A percentile compares a stretch with the other conserved stretches of the same genome.
These are phyloP conservation scores for Pyrenophora tritici-repentis DNA, from an alignment of 2,329 filamentous ascomycete species.

Conservation along the genomic window DNA sequence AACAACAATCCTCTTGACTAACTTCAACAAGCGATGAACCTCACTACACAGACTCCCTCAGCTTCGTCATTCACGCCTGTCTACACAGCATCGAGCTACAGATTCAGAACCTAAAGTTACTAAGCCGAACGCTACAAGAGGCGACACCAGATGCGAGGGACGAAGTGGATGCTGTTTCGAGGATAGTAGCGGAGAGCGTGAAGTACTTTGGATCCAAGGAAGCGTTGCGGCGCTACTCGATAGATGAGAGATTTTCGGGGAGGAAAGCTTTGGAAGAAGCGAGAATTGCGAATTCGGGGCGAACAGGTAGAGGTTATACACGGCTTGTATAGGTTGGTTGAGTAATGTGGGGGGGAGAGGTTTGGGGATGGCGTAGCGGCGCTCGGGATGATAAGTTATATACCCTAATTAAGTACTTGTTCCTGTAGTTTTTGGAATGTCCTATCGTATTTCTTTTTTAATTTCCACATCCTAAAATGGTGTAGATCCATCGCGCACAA, in stretches of 20 bases:
- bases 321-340: no score
- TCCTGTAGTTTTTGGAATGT: no score
- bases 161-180: slow-evolving; percentile 22
- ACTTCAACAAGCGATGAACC: slow-evolving; percentile 7
- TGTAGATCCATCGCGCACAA: no score
- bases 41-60: slow-evolving; percentile 24
- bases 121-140: slow-evolving; percentile 34
- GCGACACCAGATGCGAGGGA: slow-evolving; percentile 24
- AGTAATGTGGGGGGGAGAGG: no score
- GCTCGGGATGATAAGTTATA: no score
- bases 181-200: slow-evolving; percentile 23
- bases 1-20: not conserved
- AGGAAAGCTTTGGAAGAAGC: slow-evolving; percentile 29
- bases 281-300: not conserved
- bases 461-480: no score
- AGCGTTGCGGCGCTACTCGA: slow-evolving; percentile 17
- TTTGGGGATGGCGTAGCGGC: no score
- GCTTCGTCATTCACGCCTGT: slow-evolving; percentile 26
- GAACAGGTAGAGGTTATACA: not conserved
- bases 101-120: slow-evolving; percentile 27
- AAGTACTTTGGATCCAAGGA: slow-evolving; percentile 29
- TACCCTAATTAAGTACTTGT: no score
- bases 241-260: slow-evolving; percentile 24
- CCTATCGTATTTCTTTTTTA: no score
- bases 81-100: slow-evolving; percentile 33